Percentiles rank a stretch among this genome's conserved stretches.
Conservation (phyloP, 768 basidiomycete genomes). For the Dentipellis fragilis region DNA sequence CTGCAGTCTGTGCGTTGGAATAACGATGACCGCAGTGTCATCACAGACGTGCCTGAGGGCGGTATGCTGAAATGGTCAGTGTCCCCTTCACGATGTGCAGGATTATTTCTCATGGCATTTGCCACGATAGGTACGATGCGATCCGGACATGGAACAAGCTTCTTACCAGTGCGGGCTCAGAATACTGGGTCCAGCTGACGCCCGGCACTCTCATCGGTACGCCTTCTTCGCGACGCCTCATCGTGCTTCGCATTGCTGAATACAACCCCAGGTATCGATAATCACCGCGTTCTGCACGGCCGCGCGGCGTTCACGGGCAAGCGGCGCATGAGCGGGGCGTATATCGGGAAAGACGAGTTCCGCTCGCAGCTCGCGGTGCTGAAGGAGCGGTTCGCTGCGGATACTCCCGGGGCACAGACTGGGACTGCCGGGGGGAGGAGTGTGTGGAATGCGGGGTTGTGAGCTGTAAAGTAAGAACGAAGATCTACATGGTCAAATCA, state of each 20-base stretch:
- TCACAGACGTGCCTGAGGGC: conserved; percentile 47
- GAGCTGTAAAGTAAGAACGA: conserved; percentile 1
- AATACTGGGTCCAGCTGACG: conserved; percentile 86
- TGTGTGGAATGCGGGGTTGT: conserved; percentile 16
- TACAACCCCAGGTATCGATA: conserved; percentile 63
- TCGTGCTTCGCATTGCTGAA: not conserved
- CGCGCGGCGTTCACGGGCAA: conserved; percentile 84
- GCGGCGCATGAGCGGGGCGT: conserved; percentile 92
- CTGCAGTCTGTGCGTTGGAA: conserved; percentile 86
- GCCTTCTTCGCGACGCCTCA: not conserved
- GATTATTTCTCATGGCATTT: not conserved
- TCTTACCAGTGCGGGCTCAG: conserved; percentile 70
- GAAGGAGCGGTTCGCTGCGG: conserved; percentile 42
- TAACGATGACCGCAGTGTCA: conserved; percentile 83
- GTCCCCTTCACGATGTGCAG: not conserved
- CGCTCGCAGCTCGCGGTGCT: conserved; percentile 67
- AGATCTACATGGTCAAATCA: no score
- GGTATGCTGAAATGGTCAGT: conserved; percentile 67
- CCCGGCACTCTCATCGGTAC: conserved; percentile 79
- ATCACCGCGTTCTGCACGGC: conserved; percentile 90
- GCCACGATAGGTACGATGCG: conserved; percentile 53
- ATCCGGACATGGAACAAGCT: conserved; percentile 69
- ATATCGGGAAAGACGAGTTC: conserved; percentile 87
- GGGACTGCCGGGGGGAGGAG: conserved; percentile 1
- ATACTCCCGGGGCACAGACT: not conserved